These are phyloP conservation scores for Camellia oleifera DNA, from an alignment of 179 eudicot species.

Conservation along the genomic window DNA sequence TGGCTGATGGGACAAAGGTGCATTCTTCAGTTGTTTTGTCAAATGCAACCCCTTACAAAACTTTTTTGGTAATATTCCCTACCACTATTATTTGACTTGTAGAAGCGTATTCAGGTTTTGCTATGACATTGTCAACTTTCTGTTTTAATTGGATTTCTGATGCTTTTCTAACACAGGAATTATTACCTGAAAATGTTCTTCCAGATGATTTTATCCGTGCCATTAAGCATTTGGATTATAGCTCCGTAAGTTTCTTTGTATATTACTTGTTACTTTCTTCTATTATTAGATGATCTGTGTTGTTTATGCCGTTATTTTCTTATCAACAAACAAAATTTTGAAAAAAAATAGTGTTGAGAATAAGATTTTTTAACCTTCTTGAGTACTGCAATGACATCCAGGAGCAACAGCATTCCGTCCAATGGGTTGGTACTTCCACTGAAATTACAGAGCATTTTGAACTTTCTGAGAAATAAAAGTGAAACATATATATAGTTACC, in stretches of 20 bases:
- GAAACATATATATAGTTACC: neutral
- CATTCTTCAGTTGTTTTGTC: conserved; percentile 81
- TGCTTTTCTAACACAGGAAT: conserved; percentile 54
- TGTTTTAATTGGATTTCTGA: neutral
- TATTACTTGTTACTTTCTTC: neutral
- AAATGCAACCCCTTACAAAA: conserved; percentile 88
- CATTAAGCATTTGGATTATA: conserved; percentile 65
- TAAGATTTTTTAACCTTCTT: neutral
- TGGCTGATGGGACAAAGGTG: conserved; percentile 78
- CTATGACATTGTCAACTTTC: neutral
- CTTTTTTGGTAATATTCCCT: conserved; percentile 66
- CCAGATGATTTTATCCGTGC: conserved; percentile 64
- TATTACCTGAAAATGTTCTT: conserved; percentile 62
- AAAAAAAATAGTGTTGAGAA: no score
- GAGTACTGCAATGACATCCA: neutral
- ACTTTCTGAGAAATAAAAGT: neutral
- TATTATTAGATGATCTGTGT: neutral
- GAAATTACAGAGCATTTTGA: neutral
- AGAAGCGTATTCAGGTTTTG: neutral
- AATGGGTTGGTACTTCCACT: neutral
- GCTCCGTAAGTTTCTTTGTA: conserved; percentile 59
- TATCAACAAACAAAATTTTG: neutral
- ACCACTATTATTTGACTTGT: neutral
- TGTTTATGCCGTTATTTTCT: neutral
- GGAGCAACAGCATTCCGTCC: neutral